These are phyloP conservation scores for Paramecium bursaria DNA, from an alignment of 73 alveolate species.

Conservation along the genomic window DNA sequence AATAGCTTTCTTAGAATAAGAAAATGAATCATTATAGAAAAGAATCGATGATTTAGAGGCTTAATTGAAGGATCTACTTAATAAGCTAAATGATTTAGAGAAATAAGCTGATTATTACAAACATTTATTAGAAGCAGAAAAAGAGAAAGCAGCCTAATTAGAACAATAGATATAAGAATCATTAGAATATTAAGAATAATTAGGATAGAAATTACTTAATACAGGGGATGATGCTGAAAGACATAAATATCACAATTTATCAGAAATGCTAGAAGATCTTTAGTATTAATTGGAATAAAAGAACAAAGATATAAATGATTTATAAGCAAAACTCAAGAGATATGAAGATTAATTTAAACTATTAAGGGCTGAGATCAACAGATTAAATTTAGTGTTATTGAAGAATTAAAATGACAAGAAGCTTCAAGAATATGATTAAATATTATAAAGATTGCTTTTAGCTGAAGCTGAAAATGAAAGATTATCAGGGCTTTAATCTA, in stretches of 20 bases:
- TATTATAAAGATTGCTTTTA: background rate
- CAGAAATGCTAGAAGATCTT: background rate
- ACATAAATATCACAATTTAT: no score
- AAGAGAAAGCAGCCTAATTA: background rate
- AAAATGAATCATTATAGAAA: slow-evolving; percentile 12
- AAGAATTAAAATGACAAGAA: slow-evolving; percentile 19
- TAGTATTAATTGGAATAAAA: slow-evolving; percentile 10
- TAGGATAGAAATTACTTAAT: slow-evolving; percentile 4
- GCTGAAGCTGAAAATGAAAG: slow-evolving; percentile 51
- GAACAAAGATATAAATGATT: slow-evolving; percentile 35
- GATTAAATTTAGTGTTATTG: slow-evolving; percentile 30
- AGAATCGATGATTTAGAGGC: background rate
- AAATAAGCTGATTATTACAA: slow-evolving; percentile 16
- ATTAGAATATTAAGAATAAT: background rate
- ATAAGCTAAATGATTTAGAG: slow-evolving; percentile 3
- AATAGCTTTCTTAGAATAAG: background rate
- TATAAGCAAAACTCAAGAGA: slow-evolving; percentile 30
- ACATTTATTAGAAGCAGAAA: background rate
- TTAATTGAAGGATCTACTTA: slow-evolving; percentile 22
- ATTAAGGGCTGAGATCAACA: slow-evolving; percentile 32
- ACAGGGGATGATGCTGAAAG: background rate
- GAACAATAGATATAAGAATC: slow-evolving; percentile 19
- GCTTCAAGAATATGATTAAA: slow-evolving; percentile 6
- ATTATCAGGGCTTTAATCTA: no score
- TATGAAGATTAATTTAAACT: slow-evolving; percentile 45